A percentile compares a stretch with the other conserved stretches of the same genome.
Conservation (phyloP, 441 rosid species). For the Corymbia calophylla region DNA sequence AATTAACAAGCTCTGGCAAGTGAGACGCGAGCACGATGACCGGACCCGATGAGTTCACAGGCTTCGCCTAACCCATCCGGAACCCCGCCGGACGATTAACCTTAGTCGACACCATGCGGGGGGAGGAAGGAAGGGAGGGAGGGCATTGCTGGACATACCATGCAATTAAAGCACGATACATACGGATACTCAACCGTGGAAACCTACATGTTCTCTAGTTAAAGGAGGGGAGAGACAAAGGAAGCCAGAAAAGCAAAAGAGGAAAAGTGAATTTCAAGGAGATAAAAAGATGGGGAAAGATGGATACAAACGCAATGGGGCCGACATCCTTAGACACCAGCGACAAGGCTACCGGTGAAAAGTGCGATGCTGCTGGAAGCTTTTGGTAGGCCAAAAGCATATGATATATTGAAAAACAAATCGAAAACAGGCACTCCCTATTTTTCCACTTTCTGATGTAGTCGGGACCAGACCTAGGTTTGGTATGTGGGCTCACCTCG, state of each 20-base stretch:
- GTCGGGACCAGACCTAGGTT: neutral
- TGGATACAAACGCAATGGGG: neutral
- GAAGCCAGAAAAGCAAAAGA: neutral
- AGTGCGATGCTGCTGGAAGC: neutral
- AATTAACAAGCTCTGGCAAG: neutral
- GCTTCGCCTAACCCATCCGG: neutral
- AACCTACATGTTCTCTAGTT: neutral
- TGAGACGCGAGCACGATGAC: neutral
- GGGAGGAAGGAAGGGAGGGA: too few species aligned
- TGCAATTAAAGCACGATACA: neutral
- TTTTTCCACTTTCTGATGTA: neutral
- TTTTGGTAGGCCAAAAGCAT: neutral
- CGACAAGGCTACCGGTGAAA: neutral
- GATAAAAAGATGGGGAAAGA: neutral
- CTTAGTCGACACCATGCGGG: neutral
- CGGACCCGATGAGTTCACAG: neutral
- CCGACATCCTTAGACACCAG: neutral
- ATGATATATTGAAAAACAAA: neutral
- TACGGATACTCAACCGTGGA: neutral
- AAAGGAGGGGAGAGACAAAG: neutral
- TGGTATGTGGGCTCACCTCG: neutral
- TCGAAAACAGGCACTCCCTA: neutral
- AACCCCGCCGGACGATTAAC: neutral
- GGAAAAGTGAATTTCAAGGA: neutral
- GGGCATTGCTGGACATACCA: neutral